Evolutionary conservation across 176 grass and related monocot species (phyloP), one percentile per base, ranked within the genome.

Genomic region (Saccharum officinarum): DNA sequence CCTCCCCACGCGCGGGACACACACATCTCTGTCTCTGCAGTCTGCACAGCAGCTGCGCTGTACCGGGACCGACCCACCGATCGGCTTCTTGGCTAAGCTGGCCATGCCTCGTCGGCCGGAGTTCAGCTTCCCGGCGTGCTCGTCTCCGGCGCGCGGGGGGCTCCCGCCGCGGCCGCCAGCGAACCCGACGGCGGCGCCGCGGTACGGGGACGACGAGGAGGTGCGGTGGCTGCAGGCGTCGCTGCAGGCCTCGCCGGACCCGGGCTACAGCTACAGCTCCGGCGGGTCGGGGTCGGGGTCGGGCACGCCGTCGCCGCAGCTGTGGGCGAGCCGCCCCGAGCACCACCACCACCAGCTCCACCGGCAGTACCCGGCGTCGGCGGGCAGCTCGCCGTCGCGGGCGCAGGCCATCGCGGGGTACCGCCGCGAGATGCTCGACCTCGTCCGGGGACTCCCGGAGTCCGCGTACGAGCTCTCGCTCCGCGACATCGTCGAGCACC

Each of bases 381-480:
- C 68, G 0, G 60, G 76, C 0, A 65, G 30, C 67, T 84, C 82
- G 25, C 68, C 85, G 60, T 89, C 82, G 25, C 69, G 86, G 45
- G 75, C 81, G 36, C 86, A 89, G 83, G 87, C 82, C 33, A 95
- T 98, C 72, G 91, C 85, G 4, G 78, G 84, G 16, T 95, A 94
- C 83, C 86, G 92, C 60, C 90, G 92, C 83, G 89, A 96, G 88
- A 94, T 94, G 93, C 79, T 94, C 28, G 93, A 98, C 42, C 83
- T 94, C 69, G 93, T 94, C 25, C 94, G 86, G 31, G 89, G 80
- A 14, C 73, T 96, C 72, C 93, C 97, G 0, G 93, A 95, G 84
- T 61, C 74, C 20, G 84, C 77, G 0, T 95, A 93, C 69, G 96
- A 98, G 87, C 91, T 98, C 71, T 88, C 96, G 8, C 89, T 98